These are phyloP conservation scores for Metschnikowia corniflorae DNA, from an alignment of 805 yeast species.

Conservation along the genomic window DNA sequence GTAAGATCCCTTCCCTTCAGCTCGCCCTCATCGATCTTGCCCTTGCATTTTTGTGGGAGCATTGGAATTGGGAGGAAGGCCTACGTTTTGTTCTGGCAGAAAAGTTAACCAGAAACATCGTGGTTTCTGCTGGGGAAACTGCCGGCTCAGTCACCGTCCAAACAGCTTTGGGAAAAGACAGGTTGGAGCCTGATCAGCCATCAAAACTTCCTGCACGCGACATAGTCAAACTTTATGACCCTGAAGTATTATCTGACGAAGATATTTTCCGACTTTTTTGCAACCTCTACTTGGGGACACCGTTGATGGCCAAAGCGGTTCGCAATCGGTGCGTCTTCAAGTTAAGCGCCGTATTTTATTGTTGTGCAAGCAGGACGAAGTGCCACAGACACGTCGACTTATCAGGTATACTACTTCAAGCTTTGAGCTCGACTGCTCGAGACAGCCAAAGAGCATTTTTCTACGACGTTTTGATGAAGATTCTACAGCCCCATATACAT, in stretches of 20 bases:
- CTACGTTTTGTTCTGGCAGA: conserved; percentile 4
- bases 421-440: conserved; percentile 12
- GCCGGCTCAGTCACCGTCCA: conserved; percentile 10
- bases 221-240: conserved; percentile 3
- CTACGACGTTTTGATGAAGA: conserved; percentile 14
- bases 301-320: conserved; percentile 9
- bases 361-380: conserved; percentile 11
- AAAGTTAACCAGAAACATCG: conserved; percentile 5
- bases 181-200: background rate
- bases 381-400: conserved; percentile 14
- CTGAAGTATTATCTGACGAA: conserved; percentile 6
- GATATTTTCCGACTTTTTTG: conserved; percentile 14
- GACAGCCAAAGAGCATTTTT: conserved; percentile 13
- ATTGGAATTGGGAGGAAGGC: conserved; percentile 15
- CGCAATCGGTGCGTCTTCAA: conserved; percentile 9
- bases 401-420: conserved; percentile 11
- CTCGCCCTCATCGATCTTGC: conserved; percentile 13
- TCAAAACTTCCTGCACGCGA: conserved; percentile 2
- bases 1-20: conserved; percentile 9
- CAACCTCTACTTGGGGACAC: conserved; percentile 15
- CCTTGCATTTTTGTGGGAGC: conserved; percentile 14
- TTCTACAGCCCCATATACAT: conserved; percentile 12
- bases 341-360: conserved; percentile 12
- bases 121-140: conserved; percentile 9
- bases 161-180: conserved; percentile 1